Base-by-base conservation (phyloP, 2,329 filamentous ascomycete genomes). In the Trichocomaceae sp. region DNA sequence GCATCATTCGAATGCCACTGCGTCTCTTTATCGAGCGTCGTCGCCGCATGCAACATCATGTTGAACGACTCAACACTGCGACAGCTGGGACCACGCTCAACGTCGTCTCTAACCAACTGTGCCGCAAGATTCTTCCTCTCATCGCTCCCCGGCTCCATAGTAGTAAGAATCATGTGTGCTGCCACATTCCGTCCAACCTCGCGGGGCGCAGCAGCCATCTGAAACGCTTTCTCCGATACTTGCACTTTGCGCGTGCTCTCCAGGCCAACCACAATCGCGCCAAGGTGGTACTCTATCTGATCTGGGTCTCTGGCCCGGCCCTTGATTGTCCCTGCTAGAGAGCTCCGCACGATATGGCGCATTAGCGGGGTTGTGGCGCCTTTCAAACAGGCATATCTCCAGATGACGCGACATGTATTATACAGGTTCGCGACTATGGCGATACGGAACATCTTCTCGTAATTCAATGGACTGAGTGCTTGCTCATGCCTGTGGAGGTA, bases 371-470 rank as follows among this genome's bases (percentile, higher is more conserved):
- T 72, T 10, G 70, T 69, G 10, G 47, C 41, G 8, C 63, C 64
- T 15, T 66, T 50, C 54, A 77, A 65, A 58, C 76, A 78, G 5
- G 75, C 73, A 62, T 77, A 76, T 57, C 67, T 66, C 77, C 77
- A 79, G 5, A 79, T 57, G 8, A 78, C 73, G 10, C 72, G 72
- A 50, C 70, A 72, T 10, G 74, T 61, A 52, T 77, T 79, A 58
- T 72, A 72, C 35, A 64, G 60, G 20, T 63, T 63, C 45, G 56
- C 58, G 19, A 63, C 63, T 66, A 69, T 75, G 6, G 74, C 75
- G n/a, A 69, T 61, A 17, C 68, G 55, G 51, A 78, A 78, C 15
- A 79, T 64, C 13, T 63, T 60, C 26, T 72, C 65, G 56, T 68
- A 72, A 1, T 65, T 69, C 3, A 59, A 45, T 5, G 55, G 39